These are phyloP conservation scores for Fusarium subtropicale DNA, from an alignment of 2,329 filamentous ascomycete species.

Conservation along the genomic window DNA sequence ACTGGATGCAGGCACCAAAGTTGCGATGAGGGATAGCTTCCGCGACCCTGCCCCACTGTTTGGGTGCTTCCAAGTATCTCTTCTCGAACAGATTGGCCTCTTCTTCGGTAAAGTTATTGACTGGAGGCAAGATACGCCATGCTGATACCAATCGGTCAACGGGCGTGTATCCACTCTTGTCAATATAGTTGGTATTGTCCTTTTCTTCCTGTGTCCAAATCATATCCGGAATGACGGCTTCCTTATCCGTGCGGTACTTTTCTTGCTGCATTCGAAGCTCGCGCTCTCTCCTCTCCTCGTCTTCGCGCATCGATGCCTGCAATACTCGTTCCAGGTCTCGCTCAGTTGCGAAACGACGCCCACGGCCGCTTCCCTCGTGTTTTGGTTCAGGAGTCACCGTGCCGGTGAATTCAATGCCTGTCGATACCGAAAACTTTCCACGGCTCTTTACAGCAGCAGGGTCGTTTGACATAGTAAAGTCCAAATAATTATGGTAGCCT, in stretches of 20 bases:
- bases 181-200: constrained; percentile 68
- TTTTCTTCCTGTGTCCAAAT: constrained; percentile 71
- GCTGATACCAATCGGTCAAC: constrained; percentile 74
- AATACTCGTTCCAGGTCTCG: constrained; percentile 78
- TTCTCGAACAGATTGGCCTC: constrained; percentile 79
- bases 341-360: constrained; percentile 74
- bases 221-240: constrained; percentile 79
- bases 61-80: constrained; percentile 78
- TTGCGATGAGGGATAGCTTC: constrained; percentile 74
- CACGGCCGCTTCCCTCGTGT: constrained; percentile 65
- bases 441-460: constrained; percentile 66
- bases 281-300: constrained; percentile 76
- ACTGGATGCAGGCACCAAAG: constrained; percentile 84
- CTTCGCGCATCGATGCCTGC: constrained; percentile 76
- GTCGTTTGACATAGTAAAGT: constrained; percentile 67
- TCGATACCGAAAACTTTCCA: constrained; percentile 62
- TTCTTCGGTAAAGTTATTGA: constrained; percentile 79
- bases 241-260: constrained; percentile 79
- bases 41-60: constrained; percentile 85
- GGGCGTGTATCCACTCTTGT: constrained; percentile 73
- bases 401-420: constrained; percentile 50
- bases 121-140: constrained; percentile 78
- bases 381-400: constrained; percentile 64
- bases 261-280: constrained; percentile 73
- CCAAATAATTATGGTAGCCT: constrained; percentile 64